Base-by-base conservation (phyloP, 1,284 basidiomycete genomes). In the Marasmius sp. region DNA sequence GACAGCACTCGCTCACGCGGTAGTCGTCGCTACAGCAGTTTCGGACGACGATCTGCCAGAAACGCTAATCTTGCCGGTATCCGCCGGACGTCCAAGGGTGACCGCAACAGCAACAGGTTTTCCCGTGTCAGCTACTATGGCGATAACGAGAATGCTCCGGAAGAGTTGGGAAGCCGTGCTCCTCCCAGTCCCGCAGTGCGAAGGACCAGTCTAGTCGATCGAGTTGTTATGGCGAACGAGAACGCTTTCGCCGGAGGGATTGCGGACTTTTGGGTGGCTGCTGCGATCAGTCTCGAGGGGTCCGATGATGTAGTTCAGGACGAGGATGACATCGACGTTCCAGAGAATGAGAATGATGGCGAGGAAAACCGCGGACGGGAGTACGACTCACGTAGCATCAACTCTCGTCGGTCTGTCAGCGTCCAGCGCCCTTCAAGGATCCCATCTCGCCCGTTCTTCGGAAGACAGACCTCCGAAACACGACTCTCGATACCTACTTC, bases 261-360 rank as follows among this genome's bases (percentile, higher is more conserved):
- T 66, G 91, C 93, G 2, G 94, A 96, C 75, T 79, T 97, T 11
- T 97, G 95, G 94, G 92, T 97, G 60, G 93, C 94, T 9, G 90
- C 94, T 20, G 95, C 95, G 4, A 93, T 95, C 52, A 54, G 78
- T 93, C 93, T 63, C 91, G 58, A 91, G 92, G 90, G 83, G 1
- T 89, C 89, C 66, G 85, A 86, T 68, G 79, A 80, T 45, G 85
- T 86, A 59, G 74, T 38, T 14, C 83, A 73, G 22, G 75, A 77
- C 41, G 77, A 79, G 6, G 72, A 68, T 22, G 77, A 73, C 20
- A 66, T 68, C 38, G 74, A 75, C 58, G 65, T 73, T 10, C 76
- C 72, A 1, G 67, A 74, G 11, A 70, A 67, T 7, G 75, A 74
- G n/a, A 74, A 72, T 49, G 72, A 71, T 34, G 70, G 71, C 20